A percentile compares a stretch with the other conserved stretches of the same genome.
Conservation (phyloP, 306 rosid genomes). For the Lathyrus oleraceus region DNA sequence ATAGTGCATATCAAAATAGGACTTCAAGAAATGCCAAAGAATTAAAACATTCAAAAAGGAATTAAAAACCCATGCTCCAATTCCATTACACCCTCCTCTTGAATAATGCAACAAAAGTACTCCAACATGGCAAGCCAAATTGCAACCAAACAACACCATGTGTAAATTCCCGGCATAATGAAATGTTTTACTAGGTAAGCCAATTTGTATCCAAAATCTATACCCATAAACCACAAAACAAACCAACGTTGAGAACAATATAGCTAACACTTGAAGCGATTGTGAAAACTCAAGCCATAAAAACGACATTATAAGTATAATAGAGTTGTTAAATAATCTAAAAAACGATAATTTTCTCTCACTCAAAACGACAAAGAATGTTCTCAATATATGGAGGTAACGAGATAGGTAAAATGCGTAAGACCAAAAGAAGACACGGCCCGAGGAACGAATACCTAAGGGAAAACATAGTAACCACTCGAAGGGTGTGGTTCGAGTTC, state of each 20-base stretch:
- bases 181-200: constrained; percentile 44
- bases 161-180: constrained; percentile 46
- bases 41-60: constrained; percentile 53
- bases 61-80: constrained; percentile 74
- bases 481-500: constrained; percentile 52
- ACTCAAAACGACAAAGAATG: constrained; percentile 54
- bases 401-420: constrained; percentile 73
- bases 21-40: constrained; percentile 54
- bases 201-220: constrained; percentile 59
- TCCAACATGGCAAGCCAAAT: constrained; percentile 60
- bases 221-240: constrained; percentile 55
- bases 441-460: constrained; percentile 67
- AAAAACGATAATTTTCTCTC: constrained; percentile 50
- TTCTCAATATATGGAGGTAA: constrained; percentile 58
- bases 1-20: constrained; percentile 34
- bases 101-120: constrained; percentile 57
- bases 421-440: constrained; percentile 88
- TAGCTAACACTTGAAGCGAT: constrained; percentile 65
- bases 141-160: constrained; percentile 45
- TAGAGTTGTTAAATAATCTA: constrained; percentile 54
- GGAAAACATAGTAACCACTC: constrained; percentile 89
- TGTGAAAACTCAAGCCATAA: constrained; percentile 82
- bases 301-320: constrained; percentile 54
- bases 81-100: constrained; percentile 85
- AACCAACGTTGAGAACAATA: constrained; percentile 49